Percentiles rank a stretch among this genome's conserved stretches.
Conservation (phyloP, 2,329 filamentous ascomycete species). For the Sporothrix dimorphospora region DNA sequence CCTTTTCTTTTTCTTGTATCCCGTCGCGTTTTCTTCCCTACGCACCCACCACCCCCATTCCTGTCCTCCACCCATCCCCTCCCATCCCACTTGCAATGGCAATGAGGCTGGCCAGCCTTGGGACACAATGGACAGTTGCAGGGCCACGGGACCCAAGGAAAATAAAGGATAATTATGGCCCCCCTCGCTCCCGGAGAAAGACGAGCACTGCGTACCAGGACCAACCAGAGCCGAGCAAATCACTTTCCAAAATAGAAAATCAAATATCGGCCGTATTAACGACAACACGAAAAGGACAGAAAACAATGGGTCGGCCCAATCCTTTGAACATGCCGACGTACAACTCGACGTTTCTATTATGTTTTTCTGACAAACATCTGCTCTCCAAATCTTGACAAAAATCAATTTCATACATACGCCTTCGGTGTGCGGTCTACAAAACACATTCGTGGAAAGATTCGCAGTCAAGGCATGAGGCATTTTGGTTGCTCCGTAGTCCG, state of each 20-base stretch:
- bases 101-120: conserved; percentile 29
- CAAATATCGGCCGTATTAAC: conserved; percentile 1
- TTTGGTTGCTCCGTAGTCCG: not conserved
- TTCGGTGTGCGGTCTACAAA: not conserved
- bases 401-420: not conserved
- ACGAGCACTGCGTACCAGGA: not conserved
- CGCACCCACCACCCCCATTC: not conserved
- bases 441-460: not conserved
- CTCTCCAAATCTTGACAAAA: not conserved
- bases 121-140: not conserved
- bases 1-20: not conserved
- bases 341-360: not conserved
- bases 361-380: not conserved
- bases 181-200: not conserved
- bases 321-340: not conserved
- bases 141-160: not conserved
- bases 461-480: not conserved
- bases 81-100: conserved; percentile 3
- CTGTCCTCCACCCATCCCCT: not conserved
- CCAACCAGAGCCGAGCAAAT: conserved; percentile 4
- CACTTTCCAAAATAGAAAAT: not conserved
- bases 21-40: not conserved
- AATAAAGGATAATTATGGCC: not conserved
- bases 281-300: not conserved
- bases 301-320: not conserved